phyloP scores from a whole-genome alignment of 345 rosid genomes.

The Nasturtium officinale region DNA sequence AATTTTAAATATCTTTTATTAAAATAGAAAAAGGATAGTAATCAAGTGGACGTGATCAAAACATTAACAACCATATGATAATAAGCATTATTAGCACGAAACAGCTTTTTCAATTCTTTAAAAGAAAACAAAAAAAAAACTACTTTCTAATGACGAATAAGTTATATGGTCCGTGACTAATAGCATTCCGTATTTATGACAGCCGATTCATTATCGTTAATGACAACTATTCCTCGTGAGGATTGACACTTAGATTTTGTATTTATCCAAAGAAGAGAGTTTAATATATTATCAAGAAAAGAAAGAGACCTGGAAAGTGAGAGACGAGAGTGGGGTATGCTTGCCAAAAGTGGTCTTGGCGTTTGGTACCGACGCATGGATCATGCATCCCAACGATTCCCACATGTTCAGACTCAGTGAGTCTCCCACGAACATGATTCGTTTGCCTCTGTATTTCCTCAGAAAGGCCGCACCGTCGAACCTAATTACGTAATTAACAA shows the following conservation, averaged over 20 bases:
- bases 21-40: slow-evolving; percentile 5
- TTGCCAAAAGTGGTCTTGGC: slow-evolving; percentile 56
- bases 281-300: neutral
- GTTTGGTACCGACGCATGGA: slow-evolving; percentile 84
- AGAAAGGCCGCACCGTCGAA: slow-evolving; percentile 75
- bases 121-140: neutral
- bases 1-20: too few relatives aligned
- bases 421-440: slow-evolving; percentile 97
- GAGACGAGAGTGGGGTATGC: slow-evolving; percentile 56
- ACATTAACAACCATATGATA: slow-evolving; percentile 32
- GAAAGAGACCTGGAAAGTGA: slow-evolving; percentile 64
- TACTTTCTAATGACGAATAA: neutral
- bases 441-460: slow-evolving; percentile 77
- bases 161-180: slow-evolving; percentile 37
- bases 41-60: slow-evolving; percentile 33
- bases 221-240: slow-evolving; percentile 38
- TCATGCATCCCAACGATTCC: slow-evolving; percentile 92
- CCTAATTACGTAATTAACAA: slow-evolving; percentile 44
- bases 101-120: slow-evolving; percentile 17
- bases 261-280: slow-evolving; percentile 11
- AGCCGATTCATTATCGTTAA: slow-evolving; percentile 25
- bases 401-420: slow-evolving; percentile 98
- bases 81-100: slow-evolving; percentile 35
- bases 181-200: slow-evolving; percentile 24
- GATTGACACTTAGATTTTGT: slow-evolving; percentile 33